Evolutionary conservation across 805 yeast species (phyloP).

Genomic region (Candida sonorensis): DNA sequence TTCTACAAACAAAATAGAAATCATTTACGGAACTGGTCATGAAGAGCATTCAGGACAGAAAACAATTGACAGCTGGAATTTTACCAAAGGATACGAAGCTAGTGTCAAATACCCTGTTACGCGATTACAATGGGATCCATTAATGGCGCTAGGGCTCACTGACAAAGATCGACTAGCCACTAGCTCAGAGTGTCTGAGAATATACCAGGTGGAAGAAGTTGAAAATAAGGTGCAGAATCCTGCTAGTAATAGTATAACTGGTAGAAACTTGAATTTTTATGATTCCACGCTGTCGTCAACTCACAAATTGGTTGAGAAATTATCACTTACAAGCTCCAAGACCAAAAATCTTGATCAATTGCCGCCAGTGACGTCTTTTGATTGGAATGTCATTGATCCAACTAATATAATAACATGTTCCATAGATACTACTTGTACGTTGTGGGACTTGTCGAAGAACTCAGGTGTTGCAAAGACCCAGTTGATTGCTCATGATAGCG

Average conservation of each 20-base stretch:
- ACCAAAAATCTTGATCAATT: conserved; percentile 42
- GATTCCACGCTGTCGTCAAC: too few relatives aligned
- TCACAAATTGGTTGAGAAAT: conserved; percentile 29
- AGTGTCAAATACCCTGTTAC: conserved; percentile 65
- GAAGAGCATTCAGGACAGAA: too few relatives aligned
- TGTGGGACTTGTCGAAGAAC: conserved; percentile 77
- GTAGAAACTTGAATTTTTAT: background rate
- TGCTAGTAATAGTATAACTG: background rate
- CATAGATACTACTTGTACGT: conserved; percentile 94
- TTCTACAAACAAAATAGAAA: conserved; percentile 55
- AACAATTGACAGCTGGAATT: conserved; percentile 34
- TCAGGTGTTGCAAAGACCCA: conserved; percentile 76
- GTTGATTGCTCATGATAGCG: conserved; percentile 92
- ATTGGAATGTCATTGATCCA: conserved; percentile 78
- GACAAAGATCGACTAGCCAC: conserved; percentile 49
- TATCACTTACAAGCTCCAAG: conserved; percentile 35
- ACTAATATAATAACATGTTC: conserved; percentile 73
- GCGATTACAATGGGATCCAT: conserved; percentile 66
- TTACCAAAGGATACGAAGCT: conserved; percentile 44
- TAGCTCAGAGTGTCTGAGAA: conserved; percentile 62
- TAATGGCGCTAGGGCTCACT: conserved; percentile 22
- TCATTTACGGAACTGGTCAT: conserved; percentile 35
- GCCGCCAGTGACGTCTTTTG: conserved; percentile 91
- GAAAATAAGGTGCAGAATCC: too few relatives aligned
- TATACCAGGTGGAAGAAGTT: conserved; percentile 29